phyloP scores from a whole-genome alignment of 2,329 filamentous ascomycete species.

The Fusarium buharicum region DNA sequence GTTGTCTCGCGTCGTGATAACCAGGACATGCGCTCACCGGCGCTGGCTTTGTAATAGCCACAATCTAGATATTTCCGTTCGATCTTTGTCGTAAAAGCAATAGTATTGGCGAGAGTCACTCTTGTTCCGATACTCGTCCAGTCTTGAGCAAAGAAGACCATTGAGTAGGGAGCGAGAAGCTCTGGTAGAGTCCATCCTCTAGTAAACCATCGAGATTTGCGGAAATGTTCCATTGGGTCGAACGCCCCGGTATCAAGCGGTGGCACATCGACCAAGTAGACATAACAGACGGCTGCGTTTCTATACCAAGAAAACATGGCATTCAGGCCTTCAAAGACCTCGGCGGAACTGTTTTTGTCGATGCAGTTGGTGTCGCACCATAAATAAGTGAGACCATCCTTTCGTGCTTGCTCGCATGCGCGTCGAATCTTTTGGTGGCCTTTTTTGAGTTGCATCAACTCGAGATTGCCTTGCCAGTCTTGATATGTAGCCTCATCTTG shows the following conservation, averaged over 20 bases:
- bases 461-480: constrained; percentile 31
- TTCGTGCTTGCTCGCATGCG: constrained; percentile 26
- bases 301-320: constrained; percentile 30
- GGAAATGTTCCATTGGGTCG: constrained; percentile 18
- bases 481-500: constrained; percentile 44
- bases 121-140: constrained; percentile 22
- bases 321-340: constrained; percentile 22
- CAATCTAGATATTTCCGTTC: constrained; percentile 27
- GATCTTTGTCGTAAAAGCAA: constrained; percentile 22
- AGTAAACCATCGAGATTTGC: constrained; percentile 19
- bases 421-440: constrained; percentile 24
- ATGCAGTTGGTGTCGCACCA: constrained; percentile 35
- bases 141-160: constrained; percentile 26
- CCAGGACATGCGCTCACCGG: constrained; percentile 27
- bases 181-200: constrained; percentile 25
- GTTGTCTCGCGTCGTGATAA: constrained; percentile 14
- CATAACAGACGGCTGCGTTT: constrained; percentile 22
- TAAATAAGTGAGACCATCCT: constrained; percentile 22
- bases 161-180: constrained; percentile 14
- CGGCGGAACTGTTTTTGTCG: constrained; percentile 30
- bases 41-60: constrained; percentile 23
- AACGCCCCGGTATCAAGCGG: constrained; percentile 15
- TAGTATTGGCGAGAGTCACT: constrained; percentile 18
- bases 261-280: background rate
- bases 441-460: constrained; percentile 27